Base-by-base conservation (phyloP, 768 basidiomycete genomes). In the Naganishia onofrii region DNA sequence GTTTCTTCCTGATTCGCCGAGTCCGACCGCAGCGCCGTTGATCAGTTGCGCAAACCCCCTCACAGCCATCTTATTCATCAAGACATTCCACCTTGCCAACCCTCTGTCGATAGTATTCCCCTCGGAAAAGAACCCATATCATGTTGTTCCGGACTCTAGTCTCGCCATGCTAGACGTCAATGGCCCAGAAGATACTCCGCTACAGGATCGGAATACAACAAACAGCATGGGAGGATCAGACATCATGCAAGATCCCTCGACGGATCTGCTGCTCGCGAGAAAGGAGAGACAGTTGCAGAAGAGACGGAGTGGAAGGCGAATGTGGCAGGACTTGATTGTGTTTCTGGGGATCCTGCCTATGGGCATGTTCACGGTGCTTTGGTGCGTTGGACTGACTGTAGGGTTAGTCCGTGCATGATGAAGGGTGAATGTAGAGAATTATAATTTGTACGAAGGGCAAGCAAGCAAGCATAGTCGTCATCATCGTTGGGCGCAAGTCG, bases 271-370 rank as follows among this genome's bases (percentile, higher is more conserved):
- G 26, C 82, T 97, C 36, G 87, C 90, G 74, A 85, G 90, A 71
- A 97, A 97, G 82, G 93, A 97, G 80, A 84, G 87, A 55, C 87
- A 88, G 51, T 82, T 97, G 70, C 93, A 96, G 81, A 86, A 86
- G 67, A 84, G 85, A 55, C 86, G 92, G 74, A 84, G 88, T 53
- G 86, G 87, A 46, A 86, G 86, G 73, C 84, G 93, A 34, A 81
- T 95, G 46, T 79, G 88, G 19, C 93, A 92, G 90, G 91, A 94
- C 79, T 76, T 90, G n/a, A 87, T 88, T 19, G 88, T 90, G 28
- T 93, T 91, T 87, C 72, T 87, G n/a, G 81, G 90, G 13, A 83
- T 91, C 21, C 75, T 89, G 23, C 88, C 88, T 0, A 81, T 87
- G 0, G 87, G 89, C 29, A 83, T 80, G 4, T 84, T 85, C 12